These are phyloP conservation scores for Podospora pseudocomata DNA, from an alignment of 495 filamentous ascomycete species.

Conservation along the genomic window DNA sequence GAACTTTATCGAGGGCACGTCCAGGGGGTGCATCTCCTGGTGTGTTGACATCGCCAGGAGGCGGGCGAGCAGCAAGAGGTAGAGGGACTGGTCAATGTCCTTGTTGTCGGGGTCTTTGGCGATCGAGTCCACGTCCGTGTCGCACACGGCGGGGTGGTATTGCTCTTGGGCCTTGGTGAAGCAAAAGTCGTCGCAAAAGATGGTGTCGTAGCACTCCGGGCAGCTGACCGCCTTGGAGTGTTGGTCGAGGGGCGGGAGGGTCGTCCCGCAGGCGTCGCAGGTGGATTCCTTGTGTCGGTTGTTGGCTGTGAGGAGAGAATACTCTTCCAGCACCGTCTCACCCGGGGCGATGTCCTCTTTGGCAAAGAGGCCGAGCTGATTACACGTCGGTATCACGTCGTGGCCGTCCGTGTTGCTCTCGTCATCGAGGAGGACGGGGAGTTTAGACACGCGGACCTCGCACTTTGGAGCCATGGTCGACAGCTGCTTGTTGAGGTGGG, in stretches of 20 bases:
- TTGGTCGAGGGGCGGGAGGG: slow-evolving; percentile 59
- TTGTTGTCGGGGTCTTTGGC: slow-evolving; percentile 70
- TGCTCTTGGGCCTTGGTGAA: slow-evolving; percentile 61
- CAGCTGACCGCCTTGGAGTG: slow-evolving; percentile 55
- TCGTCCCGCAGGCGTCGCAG: slow-evolving; percentile 80
- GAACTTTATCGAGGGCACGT: slow-evolving; percentile 80
- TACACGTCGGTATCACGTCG: slow-evolving; percentile 51
- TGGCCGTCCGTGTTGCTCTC: slow-evolving; percentile 40
- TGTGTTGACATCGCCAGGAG: slow-evolving; percentile 81
- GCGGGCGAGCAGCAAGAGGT: slow-evolving; percentile 73
- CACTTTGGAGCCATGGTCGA: slow-evolving; percentile 62
- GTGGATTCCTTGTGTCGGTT: slow-evolving; percentile 73
- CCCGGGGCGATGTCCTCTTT: slow-evolving; percentile 72
- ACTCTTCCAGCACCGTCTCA: slow-evolving; percentile 75
- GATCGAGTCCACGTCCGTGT: slow-evolving; percentile 74
- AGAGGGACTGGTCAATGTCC: slow-evolving; percentile 71
- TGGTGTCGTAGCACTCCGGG: slow-evolving; percentile 71
- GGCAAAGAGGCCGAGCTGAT: slow-evolving; percentile 86
- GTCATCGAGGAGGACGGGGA: slow-evolving; percentile 63
- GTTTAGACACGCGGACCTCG: slow-evolving; percentile 64
- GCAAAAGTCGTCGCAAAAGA: slow-evolving; percentile 81
- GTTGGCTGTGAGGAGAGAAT: slow-evolving; percentile 76
- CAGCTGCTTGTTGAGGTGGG: slow-evolving; percentile 63
- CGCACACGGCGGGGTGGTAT: slow-evolving; percentile 87
- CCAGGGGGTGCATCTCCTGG: slow-evolving; percentile 77